These are phyloP conservation scores for Pleurotus platypus DNA, from an alignment of 768 basidiomycete species.

Conservation along the genomic window DNA sequence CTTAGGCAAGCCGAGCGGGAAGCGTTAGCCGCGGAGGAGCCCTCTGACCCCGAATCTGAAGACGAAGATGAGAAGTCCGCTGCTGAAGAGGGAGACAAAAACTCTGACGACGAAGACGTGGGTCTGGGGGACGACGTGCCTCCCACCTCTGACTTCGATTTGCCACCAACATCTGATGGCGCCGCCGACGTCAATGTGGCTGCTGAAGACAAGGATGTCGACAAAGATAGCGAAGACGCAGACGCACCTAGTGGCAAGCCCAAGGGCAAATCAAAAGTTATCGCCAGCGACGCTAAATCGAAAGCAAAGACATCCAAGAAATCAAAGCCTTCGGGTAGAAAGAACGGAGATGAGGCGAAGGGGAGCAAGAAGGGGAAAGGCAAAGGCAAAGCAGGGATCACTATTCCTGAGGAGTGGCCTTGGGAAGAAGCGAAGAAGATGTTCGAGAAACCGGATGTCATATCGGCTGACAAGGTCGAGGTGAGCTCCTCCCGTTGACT, in stretches of 20 bases:
- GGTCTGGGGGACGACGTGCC: neutral
- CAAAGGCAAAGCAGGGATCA: constrained; percentile 73
- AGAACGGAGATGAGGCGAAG: constrained; percentile 25
- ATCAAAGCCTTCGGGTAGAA: constrained; percentile 1
- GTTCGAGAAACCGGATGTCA: constrained; percentile 88
- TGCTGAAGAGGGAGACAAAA: neutral
- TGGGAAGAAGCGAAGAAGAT: constrained; percentile 93
- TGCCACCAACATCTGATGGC: neutral
- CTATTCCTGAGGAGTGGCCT: constrained; percentile 92
- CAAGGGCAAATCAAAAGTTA: constrained; percentile 26
- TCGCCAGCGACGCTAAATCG: constrained; percentile 23
- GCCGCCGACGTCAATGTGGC: neutral
- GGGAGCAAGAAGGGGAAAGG: constrained; percentile 38
- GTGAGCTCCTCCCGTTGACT: constrained; percentile 34
- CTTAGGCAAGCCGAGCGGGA: constrained; percentile 35
- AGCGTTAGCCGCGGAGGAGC: constrained; percentile 36
- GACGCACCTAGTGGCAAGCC: constrained; percentile 11
- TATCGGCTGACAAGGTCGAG: constrained; percentile 81
- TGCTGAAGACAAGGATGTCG: neutral
- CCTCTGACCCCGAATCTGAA: constrained; percentile 7
- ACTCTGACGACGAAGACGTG: constrained; percentile 1
- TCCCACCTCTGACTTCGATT: neutral
- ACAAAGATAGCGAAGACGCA: neutral
- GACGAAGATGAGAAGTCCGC: constrained; percentile 21
- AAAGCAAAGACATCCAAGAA: no score